Base-by-base conservation (phyloP, 2,329 filamentous ascomycete genomes). In the Penicillium sp. region DNA sequence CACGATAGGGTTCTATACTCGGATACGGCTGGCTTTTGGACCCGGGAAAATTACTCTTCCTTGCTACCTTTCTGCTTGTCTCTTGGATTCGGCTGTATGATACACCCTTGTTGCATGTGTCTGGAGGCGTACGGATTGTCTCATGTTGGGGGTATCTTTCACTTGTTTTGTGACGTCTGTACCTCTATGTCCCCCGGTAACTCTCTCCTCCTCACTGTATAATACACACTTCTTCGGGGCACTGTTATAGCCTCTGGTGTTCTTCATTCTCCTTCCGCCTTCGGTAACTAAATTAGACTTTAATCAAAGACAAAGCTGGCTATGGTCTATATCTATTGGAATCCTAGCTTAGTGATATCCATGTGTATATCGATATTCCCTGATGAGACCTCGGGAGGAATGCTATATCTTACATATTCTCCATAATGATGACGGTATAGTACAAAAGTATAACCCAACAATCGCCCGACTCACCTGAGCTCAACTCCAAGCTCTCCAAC, bases 401-500 rank as follows among this genome's bases (percentile, higher is more conserved):
- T 51, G 43, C 43, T 49, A 32, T 57, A 53, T 56, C 56, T 49
- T 54, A 58, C 54, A 59, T 28, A 28, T 43, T 51, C 51, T 45
- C 39, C 39, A 29, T 29, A 38, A 29, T 40, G 34, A 34, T 47
- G 39, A 45, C 41, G 46, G 33, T 50, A 58, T 54, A 50, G 40
- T 61, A 61, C 57, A 59, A 28, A 19, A 19, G 9, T 41, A 26
- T 29, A 15, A 28, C 33, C 45, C 15, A 13, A 31, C 31, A 47
- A 17, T n/a, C 34, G 43, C 31, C 34, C 35, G 53, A 10, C 41
- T 66, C 58, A 88, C 66, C 88, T 78, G 60, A 95, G 72, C 70
- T 95, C 86, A 19, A 97, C 88, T 0, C 86, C 86, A 51, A 95
- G 73, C 59, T 81, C 80, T 53, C 78, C 72, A 3, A 87, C 83